Percentiles rank a stretch among this genome's conserved stretches.
Evolutionary conservation across 768 basidiomycete species (phyloP).

Genomic region (Amanita pseudoporphyria): DNA sequence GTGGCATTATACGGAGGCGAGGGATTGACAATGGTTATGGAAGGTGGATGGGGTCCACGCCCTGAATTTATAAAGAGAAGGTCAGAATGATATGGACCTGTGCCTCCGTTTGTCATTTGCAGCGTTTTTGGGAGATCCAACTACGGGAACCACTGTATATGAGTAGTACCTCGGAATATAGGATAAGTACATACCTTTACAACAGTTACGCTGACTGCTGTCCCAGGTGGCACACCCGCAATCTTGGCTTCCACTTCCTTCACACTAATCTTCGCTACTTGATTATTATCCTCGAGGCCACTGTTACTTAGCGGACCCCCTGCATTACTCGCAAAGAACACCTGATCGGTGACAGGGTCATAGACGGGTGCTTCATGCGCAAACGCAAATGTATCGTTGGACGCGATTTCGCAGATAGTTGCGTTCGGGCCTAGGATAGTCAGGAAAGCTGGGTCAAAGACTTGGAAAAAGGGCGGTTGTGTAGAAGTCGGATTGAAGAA

Average conservation of each 20-base stretch:
- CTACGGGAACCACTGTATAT: constrained; percentile 22
- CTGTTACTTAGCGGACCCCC: constrained; percentile 58
- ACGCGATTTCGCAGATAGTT: constrained; percentile 48
- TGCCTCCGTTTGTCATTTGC: constrained; percentile 67
- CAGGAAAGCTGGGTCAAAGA: constrained; percentile 44
- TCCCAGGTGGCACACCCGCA: constrained; percentile 19
- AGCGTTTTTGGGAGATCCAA: constrained; percentile 46
- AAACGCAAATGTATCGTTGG: constrained; percentile 53
- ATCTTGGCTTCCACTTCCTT: constrained; percentile 41
- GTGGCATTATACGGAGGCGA: constrained; percentile 54
- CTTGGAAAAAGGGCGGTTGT: constrained; percentile 48
- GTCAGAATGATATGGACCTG: constrained; percentile 48
- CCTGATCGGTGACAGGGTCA: constrained; percentile 53
- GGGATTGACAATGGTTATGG: constrained; percentile 57
- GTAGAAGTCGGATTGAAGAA: constrained; percentile 56
- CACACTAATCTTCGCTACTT: constrained; percentile 54
- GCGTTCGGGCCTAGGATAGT: constrained; percentile 47
- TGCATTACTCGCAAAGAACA: constrained; percentile 65
- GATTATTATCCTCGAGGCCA: constrained; percentile 53
- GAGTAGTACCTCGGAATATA: not conserved
- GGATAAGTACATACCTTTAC: constrained; percentile 23
- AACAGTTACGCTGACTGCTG: constrained; percentile 39
- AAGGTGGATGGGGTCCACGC: constrained; percentile 51
- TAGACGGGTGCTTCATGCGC: constrained; percentile 77
- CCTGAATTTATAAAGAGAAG: constrained; percentile 59